Percentiles rank a stretch among this genome's conserved stretches.
Conservation (phyloP, 2,329 filamentous ascomycete genomes). For the Cladosporium colombiae region DNA sequence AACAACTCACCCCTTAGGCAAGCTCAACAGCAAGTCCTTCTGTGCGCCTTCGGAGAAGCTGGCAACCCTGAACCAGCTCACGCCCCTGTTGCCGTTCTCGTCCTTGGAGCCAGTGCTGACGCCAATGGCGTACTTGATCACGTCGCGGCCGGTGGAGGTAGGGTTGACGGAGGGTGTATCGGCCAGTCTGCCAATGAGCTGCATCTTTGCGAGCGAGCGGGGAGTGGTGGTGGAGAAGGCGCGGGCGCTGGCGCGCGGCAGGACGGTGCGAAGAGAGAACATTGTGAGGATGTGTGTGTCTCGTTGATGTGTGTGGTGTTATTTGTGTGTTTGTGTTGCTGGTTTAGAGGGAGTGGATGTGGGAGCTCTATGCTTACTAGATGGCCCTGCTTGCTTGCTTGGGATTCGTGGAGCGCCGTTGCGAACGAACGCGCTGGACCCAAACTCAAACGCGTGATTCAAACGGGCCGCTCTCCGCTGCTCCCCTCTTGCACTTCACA, state of each 20-base stretch:
- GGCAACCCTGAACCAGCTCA: constrained; percentile 82
- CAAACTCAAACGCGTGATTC: neutral
- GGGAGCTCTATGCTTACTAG: neutral
- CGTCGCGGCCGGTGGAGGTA: constrained; percentile 69
- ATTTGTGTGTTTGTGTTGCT: neutral
- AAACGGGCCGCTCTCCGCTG: neutral
- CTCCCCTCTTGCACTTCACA: constrained; percentile 5
- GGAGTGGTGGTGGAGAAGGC: constrained; percentile 72
- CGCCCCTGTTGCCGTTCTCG: constrained; percentile 65
- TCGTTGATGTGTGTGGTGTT: neutral
- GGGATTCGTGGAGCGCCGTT: constrained; percentile 4
- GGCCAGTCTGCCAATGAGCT: constrained; percentile 81
- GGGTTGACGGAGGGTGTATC: constrained; percentile 73
- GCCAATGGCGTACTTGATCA: constrained; percentile 76
- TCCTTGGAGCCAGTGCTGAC: constrained; percentile 67
- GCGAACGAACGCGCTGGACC: neutral
- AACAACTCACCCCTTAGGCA: constrained; percentile 78
- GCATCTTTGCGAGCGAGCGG: constrained; percentile 73
- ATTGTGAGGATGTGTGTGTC: constrained; percentile 1
- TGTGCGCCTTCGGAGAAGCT: constrained; percentile 67
- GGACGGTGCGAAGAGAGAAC: constrained; percentile 13
- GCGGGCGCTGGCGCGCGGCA: constrained; percentile 53
- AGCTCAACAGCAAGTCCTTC: constrained; percentile 69
- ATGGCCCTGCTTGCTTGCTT: constrained; percentile 7
- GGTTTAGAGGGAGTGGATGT: neutral